Evolutionary conservation across 176 grass and related monocot genomes (phyloP), one percentile per base, ranked within the genome.

Genomic region (Triticum urartu): DNA sequence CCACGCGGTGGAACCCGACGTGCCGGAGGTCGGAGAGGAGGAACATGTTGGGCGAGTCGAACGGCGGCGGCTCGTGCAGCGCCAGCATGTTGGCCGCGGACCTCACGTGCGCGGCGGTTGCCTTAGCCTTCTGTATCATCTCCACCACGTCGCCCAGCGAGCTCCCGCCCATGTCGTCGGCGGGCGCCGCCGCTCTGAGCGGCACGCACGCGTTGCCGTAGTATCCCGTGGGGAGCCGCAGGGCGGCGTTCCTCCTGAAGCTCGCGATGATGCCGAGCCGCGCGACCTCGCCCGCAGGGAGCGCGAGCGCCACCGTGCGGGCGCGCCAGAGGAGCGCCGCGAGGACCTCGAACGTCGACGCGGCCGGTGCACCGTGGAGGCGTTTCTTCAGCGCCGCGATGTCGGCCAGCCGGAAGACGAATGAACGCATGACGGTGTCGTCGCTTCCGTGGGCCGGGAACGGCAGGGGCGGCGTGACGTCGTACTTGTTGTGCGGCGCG

Each of bases 181-280:
- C 75, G 33, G 68, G 14, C 40, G 60, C 21, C 17, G 42, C 0
- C 22, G 5, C 84, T 3, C 54, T 54, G 22, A 5, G 0, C 3
- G 32, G 9, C 7, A 75, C 48, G 80, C 63, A 64, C 32, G 91
- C 91, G 81, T 92, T 92, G 80, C 91, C 88, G 78, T 93, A 93
- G 88, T 84, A 90, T 0, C 81, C 88, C 6, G 20, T n/a, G 2
- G 91, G 91, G 0, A 93, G 85, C 20, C 2, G 25, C 40, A 87
- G 68, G 4, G 33, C 62, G 0, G 30, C n/a, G 11, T 79, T 7
- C 5, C 36, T n/a, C 38, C 87, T 22, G 60, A 83, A 36, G 59
- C 68, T 79, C 1, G 34, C 52, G 28, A 88, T 32, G 78, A 82
- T 7, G 20, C 26, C 68, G 0, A 74, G 42, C 6, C 78, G 70